These are phyloP conservation scores for Tirmania nivea DNA, from an alignment of 495 filamentous ascomycete species.

Conservation along the genomic window DNA sequence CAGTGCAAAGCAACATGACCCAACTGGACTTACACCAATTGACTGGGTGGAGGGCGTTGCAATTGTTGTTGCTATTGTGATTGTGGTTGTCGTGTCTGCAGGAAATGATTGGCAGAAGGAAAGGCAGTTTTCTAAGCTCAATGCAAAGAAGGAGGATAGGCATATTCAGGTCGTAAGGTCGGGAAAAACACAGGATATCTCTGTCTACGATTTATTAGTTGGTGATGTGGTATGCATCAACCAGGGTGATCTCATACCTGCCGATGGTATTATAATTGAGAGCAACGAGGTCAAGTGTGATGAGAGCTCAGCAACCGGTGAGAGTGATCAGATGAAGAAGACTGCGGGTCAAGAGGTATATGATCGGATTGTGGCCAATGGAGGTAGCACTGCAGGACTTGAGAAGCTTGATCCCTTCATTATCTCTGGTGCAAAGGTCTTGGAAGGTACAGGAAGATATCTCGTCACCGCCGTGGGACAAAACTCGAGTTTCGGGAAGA, in stretches of 20 bases:
- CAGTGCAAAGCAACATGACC: conserved; percentile 22
- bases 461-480: conserved; percentile 71
- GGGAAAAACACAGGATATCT: conserved; percentile 48
- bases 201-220: conserved; percentile 47
- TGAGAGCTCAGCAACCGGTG: conserved; percentile 65
- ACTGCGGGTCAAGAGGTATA: conserved; percentile 46
- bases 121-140: conserved; percentile 56
- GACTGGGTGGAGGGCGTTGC: conserved; percentile 70
- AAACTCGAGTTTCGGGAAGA: conserved; percentile 77
- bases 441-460: conserved; percentile 75
- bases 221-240: conserved; percentile 55
- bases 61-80: conserved; percentile 52
- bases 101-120: conserved; percentile 64
- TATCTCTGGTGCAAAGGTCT: conserved; percentile 75
- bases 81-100: conserved; percentile 54
- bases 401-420: conserved; percentile 81
- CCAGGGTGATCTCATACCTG: conserved; percentile 53
- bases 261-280: conserved; percentile 51
- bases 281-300: conserved; percentile 61
- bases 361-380: conserved; percentile 52
- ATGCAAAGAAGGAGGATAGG: conserved; percentile 61
- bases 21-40: conserved; percentile 25
- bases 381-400: conserved; percentile 35
- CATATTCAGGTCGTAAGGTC: conserved; percentile 57
- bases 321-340: conserved; percentile 64